Base-by-base conservation (phyloP, 352 stramenopile species). In the Pythium plurisporium region DNA sequence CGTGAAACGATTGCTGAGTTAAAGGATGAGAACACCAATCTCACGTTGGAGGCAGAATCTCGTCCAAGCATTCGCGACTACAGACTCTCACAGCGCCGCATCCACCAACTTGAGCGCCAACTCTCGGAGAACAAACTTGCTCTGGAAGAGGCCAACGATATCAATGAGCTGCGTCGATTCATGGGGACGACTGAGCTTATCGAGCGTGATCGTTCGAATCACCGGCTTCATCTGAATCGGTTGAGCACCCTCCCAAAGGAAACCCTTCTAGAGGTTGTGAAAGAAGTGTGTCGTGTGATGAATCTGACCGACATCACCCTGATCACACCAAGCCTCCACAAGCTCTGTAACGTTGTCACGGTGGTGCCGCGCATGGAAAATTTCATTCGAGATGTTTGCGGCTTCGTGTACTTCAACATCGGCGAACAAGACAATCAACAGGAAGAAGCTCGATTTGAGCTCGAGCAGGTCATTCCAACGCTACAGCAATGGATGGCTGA, bases 371-470 rank as follows among this genome's bases (percentile, higher is more conserved):
- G 82, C 11, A 89, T 95, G 76, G 87, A 95, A 48, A 86, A 78
- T 48, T 95, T 96, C 40, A 90, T 96, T 52, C 82, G 78, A 4
- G 82, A 94, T n/a, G 81, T 95, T 1, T 91, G 79, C 41, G 74
- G 72, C 4, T 90, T 86, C 38, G 78, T 92, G 10, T 89, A 82
- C 40, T 69, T 89, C 25, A 71, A 79, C 44, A 26, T 62, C 6
- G 64, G 62, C 14, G 68, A 73, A 1, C 50, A 73, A 23, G 42
- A 45, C 7, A 61, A 69, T 15, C 42, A 62, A 41, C 19, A 42
- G 10, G 68, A 73, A 26, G 54, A 69, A 12, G 49, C 46, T n/a
- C 50, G 37, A 4, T 84, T 87, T 45, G 71, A 87, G 45, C 57
- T 94, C 11, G 82, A 94, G 46, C 65, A 86, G 26, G 82, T 94